Evolutionary conservation across 768 basidiomycete species (phyloP), one percentile per base, ranked within the genome.

Genomic region (Steccherinum ochraceum): DNA sequence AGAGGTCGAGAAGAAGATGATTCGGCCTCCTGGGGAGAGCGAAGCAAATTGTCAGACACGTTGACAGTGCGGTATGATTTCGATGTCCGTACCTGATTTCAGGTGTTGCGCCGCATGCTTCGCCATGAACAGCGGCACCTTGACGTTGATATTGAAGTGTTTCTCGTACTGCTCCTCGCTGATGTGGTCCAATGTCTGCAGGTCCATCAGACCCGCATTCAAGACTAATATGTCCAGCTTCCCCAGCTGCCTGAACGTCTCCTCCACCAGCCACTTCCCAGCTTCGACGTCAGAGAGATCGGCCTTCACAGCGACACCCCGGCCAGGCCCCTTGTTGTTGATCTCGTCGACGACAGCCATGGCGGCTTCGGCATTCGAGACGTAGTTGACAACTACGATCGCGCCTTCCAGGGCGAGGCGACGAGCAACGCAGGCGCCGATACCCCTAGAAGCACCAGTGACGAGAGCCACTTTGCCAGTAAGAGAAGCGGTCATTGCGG

Each of bases 1-100:
- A 42, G 72, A 75, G 10, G 70, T 69, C 0, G 77, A 79, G 59
- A 78, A 73, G 64, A 82, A 78, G 27, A 81, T 72, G 45, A 80
- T 71, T 5, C 76, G 72, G 1, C 76, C 77, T n/a, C 78, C 78
- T 52, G 18, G 45, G 53, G 3, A 40, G 19, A 12, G n/a, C n/a
- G n/a, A n/a, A n/a, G n/a, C n/a, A n/a, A n/a, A n/a, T n/a, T n/a
- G 11, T 26, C 35, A 48, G 48, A 4, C 16, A 12, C 46, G 40
- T n/a, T 24, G 10, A 57, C 40, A 24, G 30, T 26, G n/a, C n/a
- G n/a, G n/a, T n/a, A n/a, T n/a, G n/a, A n/a, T 24, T n/a, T 18
- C 24, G 35, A 23, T 24, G 11, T 5, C 61, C 72, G 46, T 62
- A 77, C 77, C 72, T 13, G 66, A 45, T 7, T 68, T 68, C 40